Base-by-base conservation (phyloP, 352 stramenopile species). In the Globisporangium radiosum region DNA sequence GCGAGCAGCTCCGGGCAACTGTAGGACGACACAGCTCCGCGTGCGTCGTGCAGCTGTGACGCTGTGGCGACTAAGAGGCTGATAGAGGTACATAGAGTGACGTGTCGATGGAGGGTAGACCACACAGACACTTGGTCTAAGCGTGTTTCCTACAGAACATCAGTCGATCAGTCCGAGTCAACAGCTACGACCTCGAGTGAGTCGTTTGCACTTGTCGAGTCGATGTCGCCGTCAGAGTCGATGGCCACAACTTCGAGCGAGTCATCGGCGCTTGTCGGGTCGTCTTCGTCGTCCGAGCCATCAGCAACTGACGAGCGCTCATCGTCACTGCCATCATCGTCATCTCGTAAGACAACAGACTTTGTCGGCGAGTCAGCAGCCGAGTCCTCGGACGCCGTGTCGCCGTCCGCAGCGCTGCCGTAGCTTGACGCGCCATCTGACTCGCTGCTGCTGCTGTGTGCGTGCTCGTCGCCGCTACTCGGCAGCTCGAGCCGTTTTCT, bases 1-100 rank as follows among this genome's bases (percentile, higher is more conserved):
- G 52, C 33, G 51, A 52, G 14, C 44, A 54, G 14, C 67, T 80
- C 0, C 63, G 69, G 49, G 52, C 62, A 0, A n/a, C 42, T 9
- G 47, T 73, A 37, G 44, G 25, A 57, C 56, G 17, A 8, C 53
- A 53, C 5, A 6, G 8, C 7, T 52, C 51, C 13, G 38, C 44
- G 5, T 65, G 59, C 39, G 58, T 65, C 52, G 17, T 60, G 19
- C 38, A 60, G 7, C n/a, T 49, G 40, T 56, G 43, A 42, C 25
- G 25, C 25, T 33, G 25, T 33, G 25, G 25, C 25, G 25, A 33
- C 25, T 33, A 33, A 33, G 25, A 44, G 11, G 1, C 40, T 44
- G 11, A 44, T 44, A 7, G 11, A 44, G 40, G 11, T 8, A 49
- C 17, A 25, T 11, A 14, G 1, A 48, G 6, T 25, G n/a, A 10